Evolutionary conservation across 495 filamentous ascomycete species (phyloP), one percentile per base, ranked within the genome.

Genomic region (Bryoglossum gracile): DNA sequence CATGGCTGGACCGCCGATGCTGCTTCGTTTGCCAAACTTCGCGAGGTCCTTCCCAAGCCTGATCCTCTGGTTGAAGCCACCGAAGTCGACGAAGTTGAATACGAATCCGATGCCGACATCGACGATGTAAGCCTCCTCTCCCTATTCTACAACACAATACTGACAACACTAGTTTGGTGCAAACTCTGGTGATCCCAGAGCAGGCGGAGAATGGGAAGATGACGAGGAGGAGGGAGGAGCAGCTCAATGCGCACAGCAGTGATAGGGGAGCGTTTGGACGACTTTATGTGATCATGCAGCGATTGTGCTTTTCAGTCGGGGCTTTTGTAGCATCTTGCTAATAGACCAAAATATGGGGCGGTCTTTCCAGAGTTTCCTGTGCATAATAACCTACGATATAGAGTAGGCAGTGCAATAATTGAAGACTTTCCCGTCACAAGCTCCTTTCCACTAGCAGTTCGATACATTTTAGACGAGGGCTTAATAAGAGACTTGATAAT

Each of bases 171-270:
- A 80, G 75, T 83, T 83, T 68, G 82, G 81, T 22, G 77, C 70
- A 24, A 63, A 81, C 32, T 80, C 79, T 38, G 80, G 79, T 40
- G 85, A 89, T 61, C 78, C 77, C 5, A 67, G 83, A 45, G 84
- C 76, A 8, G 83, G 76, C n/a, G 80, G 75, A 24, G 85, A 80
- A 9, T 90, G 85, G 81, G 82, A 84, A 50, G 86, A 95, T 54
- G 82, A 86, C 13, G 86, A 71, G 3, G 71, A 70, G 14, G 64
- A 60, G 1, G 72, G 65, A 9, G 74, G 67, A n/a, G 70, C 64
- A 34, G 67, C 82, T 28, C 91, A 97, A 68, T 97, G 91, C 65
- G 76, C 87, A 43, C 78, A 88, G 59, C 89, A 96, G 73, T 97
- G 83, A 77, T 57, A 41, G 16, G 8, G 30, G 13, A 40, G 43